Percentiles rank a stretch among this genome's conserved stretches.
Evolutionary conservation across 1,284 basidiomycete genomes (phyloP).

Genomic region (Puccinia novopanici): DNA sequence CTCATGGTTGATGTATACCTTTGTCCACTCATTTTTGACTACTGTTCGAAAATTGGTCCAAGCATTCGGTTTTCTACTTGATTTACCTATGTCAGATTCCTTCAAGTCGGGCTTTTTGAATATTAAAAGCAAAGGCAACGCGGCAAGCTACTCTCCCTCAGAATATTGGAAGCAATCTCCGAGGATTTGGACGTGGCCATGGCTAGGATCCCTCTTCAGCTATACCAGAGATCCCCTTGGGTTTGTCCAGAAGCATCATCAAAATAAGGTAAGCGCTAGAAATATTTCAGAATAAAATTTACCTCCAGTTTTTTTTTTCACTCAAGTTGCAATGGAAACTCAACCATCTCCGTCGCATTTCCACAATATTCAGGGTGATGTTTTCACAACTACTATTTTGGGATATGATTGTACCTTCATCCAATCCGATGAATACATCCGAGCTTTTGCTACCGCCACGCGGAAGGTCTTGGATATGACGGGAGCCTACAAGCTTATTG

Average conservation of each 20-base stretch:
- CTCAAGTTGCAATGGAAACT: background rate
- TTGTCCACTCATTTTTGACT: conserved; percentile 12
- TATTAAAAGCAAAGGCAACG: background rate
- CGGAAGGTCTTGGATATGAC: conserved; percentile 48
- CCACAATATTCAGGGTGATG: conserved; percentile 34
- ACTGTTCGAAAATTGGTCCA: conserved; percentile 4
- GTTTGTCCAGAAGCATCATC: conserved; percentile 35
- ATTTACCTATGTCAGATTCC: conserved; percentile 16
- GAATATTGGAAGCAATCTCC: conserved; percentile 16
- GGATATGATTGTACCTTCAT: conserved; percentile 49
- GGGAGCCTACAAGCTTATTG: conserved; percentile 46
- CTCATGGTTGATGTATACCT: conserved; percentile 10
- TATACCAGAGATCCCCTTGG: conserved; percentile 46
- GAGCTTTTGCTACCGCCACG: conserved; percentile 41
- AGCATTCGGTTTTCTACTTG: conserved; percentile 14
- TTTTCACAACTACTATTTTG: conserved; percentile 47
- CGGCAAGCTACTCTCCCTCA: background rate
- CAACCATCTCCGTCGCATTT: background rate
- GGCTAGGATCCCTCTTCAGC: conserved; percentile 41
- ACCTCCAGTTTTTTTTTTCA: background rate
- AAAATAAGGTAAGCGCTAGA: conserved; percentile 29
- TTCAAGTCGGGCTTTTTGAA: background rate
- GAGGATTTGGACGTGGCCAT: conserved; percentile 42
- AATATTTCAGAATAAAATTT: background rate
- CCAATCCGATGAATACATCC: conserved; percentile 43